Evolutionary conservation across 1,284 basidiomycete species (phyloP).

Genomic region (Melampsora medusae): DNA sequence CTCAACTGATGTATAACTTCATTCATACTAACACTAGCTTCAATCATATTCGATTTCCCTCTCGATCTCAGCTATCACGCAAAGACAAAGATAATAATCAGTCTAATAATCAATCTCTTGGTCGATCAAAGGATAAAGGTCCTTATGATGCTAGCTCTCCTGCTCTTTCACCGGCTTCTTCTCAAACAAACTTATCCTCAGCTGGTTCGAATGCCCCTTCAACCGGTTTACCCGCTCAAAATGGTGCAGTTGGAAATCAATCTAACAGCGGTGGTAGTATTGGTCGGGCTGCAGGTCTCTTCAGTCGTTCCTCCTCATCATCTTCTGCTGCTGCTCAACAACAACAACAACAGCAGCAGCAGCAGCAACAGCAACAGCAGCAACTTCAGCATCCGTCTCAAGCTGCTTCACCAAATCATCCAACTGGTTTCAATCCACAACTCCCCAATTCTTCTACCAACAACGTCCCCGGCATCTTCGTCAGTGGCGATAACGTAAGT

Average conservation of each 20-base stretch:
- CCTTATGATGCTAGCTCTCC: slow-evolving; percentile 10
- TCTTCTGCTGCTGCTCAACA: background rate
- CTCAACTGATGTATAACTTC: background rate
- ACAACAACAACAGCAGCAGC: slow-evolving; percentile 6
- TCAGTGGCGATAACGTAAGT: slow-evolving; percentile 42
- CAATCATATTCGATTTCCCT: background rate
- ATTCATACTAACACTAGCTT: background rate
- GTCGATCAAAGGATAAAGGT: slow-evolving; percentile 18
- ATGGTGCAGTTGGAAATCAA: background rate
- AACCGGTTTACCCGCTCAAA: background rate
- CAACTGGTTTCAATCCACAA: background rate
- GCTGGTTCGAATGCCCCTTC: slow-evolving; percentile 1
- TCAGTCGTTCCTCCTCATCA: slow-evolving; percentile 14
- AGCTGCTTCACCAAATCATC: background rate
- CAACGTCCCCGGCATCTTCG: slow-evolving; percentile 37
- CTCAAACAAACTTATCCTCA: slow-evolving; percentile 19
- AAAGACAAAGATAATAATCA: slow-evolving; percentile 36
- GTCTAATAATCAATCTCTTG: background rate
- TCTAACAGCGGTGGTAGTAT: slow-evolving; percentile 5
- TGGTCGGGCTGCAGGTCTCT: slow-evolving; percentile 5
- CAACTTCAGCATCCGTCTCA: background rate
- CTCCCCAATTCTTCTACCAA: background rate
- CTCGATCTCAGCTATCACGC: slow-evolving; percentile 25
- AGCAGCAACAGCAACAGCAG: slow-evolving; percentile 2
- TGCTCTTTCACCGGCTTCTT: slow-evolving; percentile 16